Evolutionary conservation across 176 grass and related monocot genomes (phyloP), one percentile per base, ranked within the genome.

Genomic region (Ampelocalamus luodianensis): DNA sequence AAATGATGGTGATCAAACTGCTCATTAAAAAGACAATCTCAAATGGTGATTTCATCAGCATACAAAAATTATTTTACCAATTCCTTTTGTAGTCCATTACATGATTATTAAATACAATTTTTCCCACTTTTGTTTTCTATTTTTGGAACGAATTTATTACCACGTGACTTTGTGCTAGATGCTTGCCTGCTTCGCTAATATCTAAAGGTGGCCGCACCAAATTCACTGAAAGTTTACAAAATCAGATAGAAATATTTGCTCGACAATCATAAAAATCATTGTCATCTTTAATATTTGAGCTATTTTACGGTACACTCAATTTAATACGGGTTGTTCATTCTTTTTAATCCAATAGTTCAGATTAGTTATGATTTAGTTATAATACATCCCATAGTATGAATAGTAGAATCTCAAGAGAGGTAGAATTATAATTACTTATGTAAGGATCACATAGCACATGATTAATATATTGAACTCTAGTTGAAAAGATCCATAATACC

Each of bases 161-260:
- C 53, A 71, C 13, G 24, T 70, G 26, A 46, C 4, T 24, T 42
- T 61, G 10, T 68, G 26, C 16, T 61, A 70, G 64, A 78, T 82
- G 29, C 44, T 82, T 60, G 39, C n/a, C 20, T 59, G 18, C 5
- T 75, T 67, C 10, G 9, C 78, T 44, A 45, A 9, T 45, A 5
- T 56, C 11, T 32, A 74, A 55, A 27, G 11, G 40, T 68, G 24
- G 10, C 13, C 45, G 26, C 61, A 38, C 71, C 59, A 27, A 39
- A 36, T 18, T 74, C 14, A 27, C 48, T 67, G 76, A 39, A 87
- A 69, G 23, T 76, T 40, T 48, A 69, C 72, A 82, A 38, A 48
- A 60, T 61, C 40, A 50, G 62, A 58, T 75, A 5, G 46, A 68
- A 10, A 36, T 70, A 40, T 70, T 49, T n/a, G 10, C 15, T 61